Conservation (phyloP, 2,329 filamentous ascomycete genomes). For the Pseudogymnoascus sp. region DNA sequence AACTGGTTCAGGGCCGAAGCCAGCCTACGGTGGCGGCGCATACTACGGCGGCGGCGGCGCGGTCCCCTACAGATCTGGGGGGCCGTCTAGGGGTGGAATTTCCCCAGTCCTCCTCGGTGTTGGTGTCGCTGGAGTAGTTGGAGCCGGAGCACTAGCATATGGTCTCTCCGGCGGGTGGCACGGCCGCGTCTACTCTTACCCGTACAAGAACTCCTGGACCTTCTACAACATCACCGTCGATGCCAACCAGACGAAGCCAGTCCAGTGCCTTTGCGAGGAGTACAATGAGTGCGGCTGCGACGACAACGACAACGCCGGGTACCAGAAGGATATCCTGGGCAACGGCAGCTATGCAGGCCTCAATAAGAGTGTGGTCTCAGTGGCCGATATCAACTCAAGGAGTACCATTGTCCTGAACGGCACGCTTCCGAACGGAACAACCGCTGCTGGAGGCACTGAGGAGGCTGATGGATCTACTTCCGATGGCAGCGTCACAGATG, state of each 20-base stretch:
- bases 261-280: constrained; percentile 52
- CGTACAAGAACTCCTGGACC: constrained; percentile 49
- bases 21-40: constrained; percentile 50
- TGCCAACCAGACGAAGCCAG: constrained; percentile 50
- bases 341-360: constrained; percentile 52
- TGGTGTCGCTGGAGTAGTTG: constrained; percentile 36
- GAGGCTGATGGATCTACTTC: constrained; percentile 31
- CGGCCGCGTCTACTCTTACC: constrained; percentile 52
- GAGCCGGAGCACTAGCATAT: constrained; percentile 8
- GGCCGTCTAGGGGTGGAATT: constrained; percentile 39
- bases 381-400: constrained; percentile 56
- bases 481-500: too few species aligned
- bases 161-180: constrained; percentile 50
- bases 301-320: constrained; percentile 52
- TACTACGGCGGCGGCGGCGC: constrained; percentile 61
- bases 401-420: constrained; percentile 64
- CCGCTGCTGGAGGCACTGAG: constrained; percentile 39
- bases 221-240: constrained; percentile 39
- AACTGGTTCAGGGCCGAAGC: constrained; percentile 49
- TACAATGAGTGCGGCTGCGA: constrained; percentile 59
- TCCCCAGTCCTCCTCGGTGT: constrained; percentile 45
- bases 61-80: constrained; percentile 53
- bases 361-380: constrained; percentile 53
- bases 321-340: constrained; percentile 55
- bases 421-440: constrained; percentile 62